Evolutionary conservation across 768 basidiomycete species (phyloP).

Genomic region (Termitomyces sp.): DNA sequence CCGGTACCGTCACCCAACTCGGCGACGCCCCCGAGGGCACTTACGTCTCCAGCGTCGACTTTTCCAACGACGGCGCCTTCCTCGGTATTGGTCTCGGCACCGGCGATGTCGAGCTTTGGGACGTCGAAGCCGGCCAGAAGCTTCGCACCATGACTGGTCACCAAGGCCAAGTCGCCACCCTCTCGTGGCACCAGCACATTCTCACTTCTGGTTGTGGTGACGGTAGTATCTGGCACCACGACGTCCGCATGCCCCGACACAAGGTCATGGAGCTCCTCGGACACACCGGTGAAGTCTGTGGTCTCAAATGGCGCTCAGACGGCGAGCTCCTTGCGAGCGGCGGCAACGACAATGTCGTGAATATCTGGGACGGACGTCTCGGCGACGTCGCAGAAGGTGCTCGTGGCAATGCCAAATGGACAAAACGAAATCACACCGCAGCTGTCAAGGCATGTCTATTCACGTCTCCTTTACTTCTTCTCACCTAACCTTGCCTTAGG

Average conservation of each 20-base stretch:
- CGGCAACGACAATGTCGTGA: slow-evolving; percentile 97
- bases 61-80: slow-evolving; percentile 76
- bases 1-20: slow-evolving; percentile 75
- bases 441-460: slow-evolving; percentile 61
- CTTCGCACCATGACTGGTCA: slow-evolving; percentile 91
- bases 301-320: slow-evolving; percentile 82
- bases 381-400: slow-evolving; percentile 48
- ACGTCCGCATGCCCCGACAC: slow-evolving; percentile 83
- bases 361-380: slow-evolving; percentile 91
- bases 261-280: slow-evolving; percentile 88
- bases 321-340: slow-evolving; percentile 91
- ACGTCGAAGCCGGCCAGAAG: slow-evolving; percentile 71
- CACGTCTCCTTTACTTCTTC: background rate
- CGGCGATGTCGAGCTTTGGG: slow-evolving; percentile 95
- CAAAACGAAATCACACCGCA: slow-evolving; percentile 86
- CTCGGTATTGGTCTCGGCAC: slow-evolving; percentile 75
- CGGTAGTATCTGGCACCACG: slow-evolving; percentile 95
- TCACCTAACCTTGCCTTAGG: slow-evolving; percentile 36
- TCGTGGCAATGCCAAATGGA: slow-evolving; percentile 74
- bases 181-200: slow-evolving; percentile 87
- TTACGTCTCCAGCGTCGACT: slow-evolving; percentile 73
- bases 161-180: slow-evolving; percentile 72
- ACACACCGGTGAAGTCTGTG: slow-evolving; percentile 91
- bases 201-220: slow-evolving; percentile 87
- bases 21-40: slow-evolving; percentile 71